Conservation (phyloP, 2,329 filamentous ascomycete genomes). For the Claviceps capensis region DNA sequence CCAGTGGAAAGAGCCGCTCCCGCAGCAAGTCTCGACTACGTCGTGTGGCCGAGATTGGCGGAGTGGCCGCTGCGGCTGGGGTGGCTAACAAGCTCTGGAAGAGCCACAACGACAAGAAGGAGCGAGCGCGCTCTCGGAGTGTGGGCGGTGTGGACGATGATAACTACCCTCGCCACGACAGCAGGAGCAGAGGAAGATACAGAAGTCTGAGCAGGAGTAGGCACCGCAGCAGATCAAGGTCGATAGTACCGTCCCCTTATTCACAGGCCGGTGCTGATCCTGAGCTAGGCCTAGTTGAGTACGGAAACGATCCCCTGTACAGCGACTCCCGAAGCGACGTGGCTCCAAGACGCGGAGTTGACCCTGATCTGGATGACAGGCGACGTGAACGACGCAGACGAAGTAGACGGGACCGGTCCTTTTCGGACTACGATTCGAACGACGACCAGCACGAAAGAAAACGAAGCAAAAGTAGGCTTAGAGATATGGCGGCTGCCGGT, state of each 20-base stretch:
- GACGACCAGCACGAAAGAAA: constrained; percentile 20
- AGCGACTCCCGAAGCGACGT: constrained; percentile 23
- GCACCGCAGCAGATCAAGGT: constrained; percentile 32
- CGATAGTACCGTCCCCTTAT: constrained; percentile 35
- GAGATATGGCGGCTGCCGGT: constrained; percentile 37
- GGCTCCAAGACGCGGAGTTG: constrained; percentile 27
- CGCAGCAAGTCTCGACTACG: constrained; percentile 34
- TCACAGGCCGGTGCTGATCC: constrained; percentile 44
- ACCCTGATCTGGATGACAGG: constrained; percentile 33
- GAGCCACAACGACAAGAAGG: constrained; percentile 46
- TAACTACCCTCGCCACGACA: constrained; percentile 17
- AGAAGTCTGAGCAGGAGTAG: constrained; percentile 13
- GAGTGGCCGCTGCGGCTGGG: constrained; percentile 45
- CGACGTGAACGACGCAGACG: constrained; percentile 24
- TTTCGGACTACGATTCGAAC: constrained; percentile 20
- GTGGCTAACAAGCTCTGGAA: constrained; percentile 49
- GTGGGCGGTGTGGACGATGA: constrained; percentile 23
- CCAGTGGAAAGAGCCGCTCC: constrained; percentile 17
- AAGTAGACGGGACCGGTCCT: constrained; percentile 21
- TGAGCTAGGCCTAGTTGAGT: constrained; percentile 56
- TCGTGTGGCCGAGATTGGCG: constrained; percentile 46
- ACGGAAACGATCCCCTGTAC: constrained; percentile 44
- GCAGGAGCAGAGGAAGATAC: constrained; percentile 21
- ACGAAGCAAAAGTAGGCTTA: constrained; percentile 39
- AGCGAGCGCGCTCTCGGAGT: constrained; percentile 23